phyloP scores from a whole-genome alignment of 75 land plant genomes.

The Azolla pinnata region DNA sequence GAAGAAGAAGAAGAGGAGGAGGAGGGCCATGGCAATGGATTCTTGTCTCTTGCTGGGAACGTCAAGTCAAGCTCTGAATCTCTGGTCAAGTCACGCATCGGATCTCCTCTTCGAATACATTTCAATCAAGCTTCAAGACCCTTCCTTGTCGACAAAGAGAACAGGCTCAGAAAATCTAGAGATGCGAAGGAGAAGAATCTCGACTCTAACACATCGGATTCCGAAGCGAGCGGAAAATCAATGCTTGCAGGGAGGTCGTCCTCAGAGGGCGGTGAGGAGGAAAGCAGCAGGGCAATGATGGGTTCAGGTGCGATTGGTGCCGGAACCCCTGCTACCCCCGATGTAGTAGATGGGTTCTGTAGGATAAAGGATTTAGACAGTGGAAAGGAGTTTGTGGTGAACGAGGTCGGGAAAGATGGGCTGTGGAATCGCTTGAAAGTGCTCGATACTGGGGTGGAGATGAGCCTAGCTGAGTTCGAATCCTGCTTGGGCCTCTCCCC shows the following conservation, averaged over 20 bases:
- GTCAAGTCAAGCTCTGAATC: neutral
- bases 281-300: neutral
- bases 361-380: slow-evolving; percentile 68
- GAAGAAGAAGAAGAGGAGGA: no score
- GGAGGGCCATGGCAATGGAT: no score
- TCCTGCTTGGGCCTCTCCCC: slow-evolving; percentile 76
- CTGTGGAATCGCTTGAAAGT: slow-evolving; percentile 56
- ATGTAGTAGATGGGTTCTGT: slow-evolving; percentile 23
- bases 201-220: neutral
- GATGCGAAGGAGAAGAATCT: neutral
- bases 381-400: slow-evolving; percentile 80
- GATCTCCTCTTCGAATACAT: no score
- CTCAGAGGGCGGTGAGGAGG: neutral
- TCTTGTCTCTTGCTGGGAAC: neutral
- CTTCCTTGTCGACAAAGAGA: neutral
- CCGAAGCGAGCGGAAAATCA: no score
- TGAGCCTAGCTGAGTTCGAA: slow-evolving; percentile 83
- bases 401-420: slow-evolving; percentile 69
- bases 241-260: neutral
- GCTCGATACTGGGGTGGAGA: slow-evolving; percentile 71
- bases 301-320: no score
- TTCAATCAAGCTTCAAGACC: neutral
- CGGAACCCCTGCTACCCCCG: neutral
- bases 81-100: neutral
- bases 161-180: neutral